phyloP scores from a whole-genome alignment of 2,329 filamentous ascomycete genomes.

The Epichloe hybrida region DNA sequence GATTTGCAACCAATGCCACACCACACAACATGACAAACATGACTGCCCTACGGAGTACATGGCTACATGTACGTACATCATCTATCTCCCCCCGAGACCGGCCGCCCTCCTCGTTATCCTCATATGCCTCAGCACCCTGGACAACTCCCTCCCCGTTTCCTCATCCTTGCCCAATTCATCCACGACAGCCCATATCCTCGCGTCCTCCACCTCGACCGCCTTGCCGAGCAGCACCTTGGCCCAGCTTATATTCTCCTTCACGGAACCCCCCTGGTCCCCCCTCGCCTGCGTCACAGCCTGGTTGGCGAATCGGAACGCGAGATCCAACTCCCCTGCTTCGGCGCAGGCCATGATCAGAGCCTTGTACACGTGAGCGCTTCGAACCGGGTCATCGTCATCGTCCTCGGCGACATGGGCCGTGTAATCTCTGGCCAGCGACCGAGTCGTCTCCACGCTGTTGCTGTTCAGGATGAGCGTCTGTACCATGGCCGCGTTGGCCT shows the following conservation, averaged over 20 bases:
- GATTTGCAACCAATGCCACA: too few species aligned
- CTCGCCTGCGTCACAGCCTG: constrained; percentile 4
- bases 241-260: constrained; percentile 13
- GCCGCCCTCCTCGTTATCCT: constrained; percentile 11
- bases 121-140: constrained; percentile 13
- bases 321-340: constrained; percentile 16
- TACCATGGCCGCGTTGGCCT: constrained; percentile 14
- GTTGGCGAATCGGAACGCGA: constrained; percentile 20
- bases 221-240: constrained; percentile 14
- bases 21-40: too few species aligned
- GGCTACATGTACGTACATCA: neutral
- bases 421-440: constrained; percentile 18
- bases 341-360: constrained; percentile 18
- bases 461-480: constrained; percentile 19
- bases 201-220: constrained; percentile 17
- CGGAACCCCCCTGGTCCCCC: neutral
- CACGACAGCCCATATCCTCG: constrained; percentile 20
- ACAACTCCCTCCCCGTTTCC: constrained; percentile 10
- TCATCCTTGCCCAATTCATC: constrained; percentile 15
- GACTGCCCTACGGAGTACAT: too few species aligned
- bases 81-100: neutral
- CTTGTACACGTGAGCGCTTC: constrained; percentile 10
- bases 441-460: constrained; percentile 12
- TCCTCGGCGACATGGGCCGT: constrained; percentile 9
- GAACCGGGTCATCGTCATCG: constrained; percentile 5